phyloP scores from a whole-genome alignment of 805 yeast genomes.

The Yarrowia sp. region DNA sequence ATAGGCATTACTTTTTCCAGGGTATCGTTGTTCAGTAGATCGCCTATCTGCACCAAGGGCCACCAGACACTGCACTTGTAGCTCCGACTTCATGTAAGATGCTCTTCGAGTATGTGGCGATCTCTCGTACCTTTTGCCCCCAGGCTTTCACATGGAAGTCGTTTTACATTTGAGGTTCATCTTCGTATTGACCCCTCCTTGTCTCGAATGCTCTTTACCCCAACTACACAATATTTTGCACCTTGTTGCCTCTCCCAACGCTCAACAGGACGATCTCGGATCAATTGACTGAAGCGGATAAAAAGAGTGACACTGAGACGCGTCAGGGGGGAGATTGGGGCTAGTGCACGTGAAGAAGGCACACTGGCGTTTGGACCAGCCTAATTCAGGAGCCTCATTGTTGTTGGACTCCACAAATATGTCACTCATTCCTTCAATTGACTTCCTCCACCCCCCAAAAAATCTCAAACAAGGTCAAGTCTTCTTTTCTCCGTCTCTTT shows the following conservation, averaged over 20 bases:
- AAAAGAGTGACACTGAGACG: no score
- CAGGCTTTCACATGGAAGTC: conserved; percentile 5
- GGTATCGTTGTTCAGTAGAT: neutral
- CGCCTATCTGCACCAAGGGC: no score
- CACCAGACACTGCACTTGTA: no score
- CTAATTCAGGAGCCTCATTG: no score
- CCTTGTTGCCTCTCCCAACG: conserved; percentile 26
- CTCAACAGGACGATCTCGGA: conserved; percentile 14
- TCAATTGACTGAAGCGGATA: conserved; percentile 9
- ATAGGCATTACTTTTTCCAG: no score
- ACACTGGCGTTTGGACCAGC: no score
- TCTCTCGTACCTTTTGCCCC: no score
- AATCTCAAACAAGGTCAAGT: neutral
- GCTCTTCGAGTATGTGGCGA: no score
- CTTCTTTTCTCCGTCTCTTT: no score
- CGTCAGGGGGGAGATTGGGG: neutral
- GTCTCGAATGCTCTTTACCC: conserved; percentile 15
- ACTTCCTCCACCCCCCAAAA: conserved; percentile 4
- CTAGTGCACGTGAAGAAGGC: no score
- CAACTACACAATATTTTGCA: conserved; percentile 10
- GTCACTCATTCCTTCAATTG: neutral
- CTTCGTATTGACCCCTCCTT: conserved; percentile 31
- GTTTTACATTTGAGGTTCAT: conserved; percentile 17
- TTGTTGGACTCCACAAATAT: neutral
- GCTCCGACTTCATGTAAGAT: no score